phyloP scores from a whole-genome alignment of 176 grass and related monocot species.

The Ananas comosus region DNA sequence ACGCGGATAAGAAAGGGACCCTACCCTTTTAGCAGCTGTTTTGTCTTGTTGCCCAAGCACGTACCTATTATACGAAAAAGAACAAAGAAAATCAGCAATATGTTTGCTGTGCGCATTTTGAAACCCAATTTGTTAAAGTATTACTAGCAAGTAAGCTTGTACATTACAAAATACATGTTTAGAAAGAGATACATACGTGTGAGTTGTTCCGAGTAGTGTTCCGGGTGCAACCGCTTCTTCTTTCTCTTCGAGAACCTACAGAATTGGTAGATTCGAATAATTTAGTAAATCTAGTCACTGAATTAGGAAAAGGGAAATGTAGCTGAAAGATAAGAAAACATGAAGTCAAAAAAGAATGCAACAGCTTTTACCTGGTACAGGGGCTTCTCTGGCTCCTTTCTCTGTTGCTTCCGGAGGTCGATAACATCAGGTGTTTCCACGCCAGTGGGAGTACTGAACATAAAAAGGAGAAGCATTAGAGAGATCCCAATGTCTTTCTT shows the following conservation, averaged over 20 bases:
- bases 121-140: not conserved
- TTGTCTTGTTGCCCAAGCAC: constrained; percentile 77
- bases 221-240: constrained; percentile 64
- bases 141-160: not conserved
- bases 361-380: constrained; percentile 60
- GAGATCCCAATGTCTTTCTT: not conserved
- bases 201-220: constrained; percentile 52
- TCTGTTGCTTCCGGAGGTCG: constrained; percentile 81
- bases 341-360: not conserved
- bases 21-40: constrained; percentile 68
- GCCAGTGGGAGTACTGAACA: constrained; percentile 80
- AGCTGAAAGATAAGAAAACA: not conserved
- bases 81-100: not conserved
- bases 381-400: constrained; percentile 84
- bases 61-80: constrained; percentile 38
- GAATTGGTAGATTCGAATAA: not conserved
- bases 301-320: not conserved
- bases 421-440: constrained; percentile 97
- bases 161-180: not conserved
- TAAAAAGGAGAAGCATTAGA: constrained; percentile 9
- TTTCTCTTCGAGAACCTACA: constrained; percentile 66
- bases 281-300: not conserved
- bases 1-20: constrained; percentile 3
- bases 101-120: not conserved
- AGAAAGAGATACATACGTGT: constrained; percentile 43